Evolutionary conservation across 176 grass and related monocot species (phyloP).

Genomic region (Pontederia paniculata): DNA sequence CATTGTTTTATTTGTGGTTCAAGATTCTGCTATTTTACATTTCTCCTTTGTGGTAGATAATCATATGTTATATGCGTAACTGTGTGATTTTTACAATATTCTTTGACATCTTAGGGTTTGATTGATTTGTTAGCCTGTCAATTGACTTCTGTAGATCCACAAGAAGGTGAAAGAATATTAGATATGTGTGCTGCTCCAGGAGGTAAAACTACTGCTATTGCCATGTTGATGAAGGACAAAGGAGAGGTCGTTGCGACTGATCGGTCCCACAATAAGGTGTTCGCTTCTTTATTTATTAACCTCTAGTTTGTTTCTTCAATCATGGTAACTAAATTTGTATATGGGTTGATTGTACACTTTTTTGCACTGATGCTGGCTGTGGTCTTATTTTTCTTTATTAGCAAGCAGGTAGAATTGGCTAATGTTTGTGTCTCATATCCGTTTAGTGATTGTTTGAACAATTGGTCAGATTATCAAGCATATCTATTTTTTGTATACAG

Average conservation of each 20-base stretch:
- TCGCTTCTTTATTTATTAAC: conserved; percentile 9
- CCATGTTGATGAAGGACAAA: conserved; percentile 78
- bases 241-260: conserved; percentile 84
- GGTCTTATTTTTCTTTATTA: too few species aligned
- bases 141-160: conserved; percentile 45
- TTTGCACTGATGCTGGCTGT: too few species aligned
- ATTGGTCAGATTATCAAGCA: too few species aligned
- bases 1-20: not conserved
- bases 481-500: too few species aligned
- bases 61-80: too few species aligned
- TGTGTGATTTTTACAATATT: not conserved
- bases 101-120: not conserved
- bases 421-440: too few species aligned
- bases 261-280: conserved; percentile 99
- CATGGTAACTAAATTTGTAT: too few species aligned
- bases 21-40: not conserved
- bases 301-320: not conserved
- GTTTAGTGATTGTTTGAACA: too few species aligned
- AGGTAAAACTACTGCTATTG: conserved; percentile 96
- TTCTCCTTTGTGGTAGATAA: not conserved
- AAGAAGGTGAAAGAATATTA: conserved; percentile 77
- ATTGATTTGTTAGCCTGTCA: conserved; percentile 8
- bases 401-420: too few species aligned
- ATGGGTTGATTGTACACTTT: too few species aligned
- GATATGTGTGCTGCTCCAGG: conserved; percentile 97